Base-by-base conservation (phyloP, 2,329 filamentous ascomycete genomes). In the Alternaria panax region DNA sequence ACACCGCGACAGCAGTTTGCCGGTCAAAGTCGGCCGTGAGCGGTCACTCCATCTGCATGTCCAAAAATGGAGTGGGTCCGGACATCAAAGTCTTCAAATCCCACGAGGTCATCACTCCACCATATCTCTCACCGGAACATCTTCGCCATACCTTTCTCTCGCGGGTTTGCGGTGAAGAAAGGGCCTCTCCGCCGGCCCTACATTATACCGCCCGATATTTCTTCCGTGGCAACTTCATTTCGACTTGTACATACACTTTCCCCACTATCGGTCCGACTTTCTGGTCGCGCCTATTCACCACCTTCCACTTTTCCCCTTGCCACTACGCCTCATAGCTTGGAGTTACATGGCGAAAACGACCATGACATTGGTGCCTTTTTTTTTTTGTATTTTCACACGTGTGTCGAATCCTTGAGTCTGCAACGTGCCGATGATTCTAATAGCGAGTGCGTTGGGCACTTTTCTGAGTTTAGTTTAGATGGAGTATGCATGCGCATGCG, bases 21-120 rank as follows among this genome's bases (percentile, higher is more conserved):
- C 64, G 62, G 62, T 56, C 57, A 64, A 68, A 59, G 46, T 68
- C 62, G 66, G 66, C 66, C 50, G 43, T 65, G n/a, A 41, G 48
- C 57, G 34, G 20, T 61, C 54, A 60, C 50, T 55, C 59, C 55
- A 67, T 57, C 51, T 52, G 42, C 56, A 52, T 54, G 30, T 50
- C 25, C 53, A 51, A 63, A 63, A 34, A 47, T 34, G 5, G 53
- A 66, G 64, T 71, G 66, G 62, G 63, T 65, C 67, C 51, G 40
- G 47, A 45, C 43, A 54, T 42, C 57, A 51, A 50, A 58, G 40
- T 55, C 63, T 61, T 59, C 51, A 43, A 47, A 42, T 38, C n/a
- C 28, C 51, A 30, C 45, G 45, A 55, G 51, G 28, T 24, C 38
- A 50, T 51, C 56, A 52, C 60, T 51, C 60, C 55, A 62, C 54